Evolutionary conservation across 768 basidiomycete species (phyloP), one percentile per base, ranked within the genome.

Genomic region (Chalciporus sphaerocephalus): DNA sequence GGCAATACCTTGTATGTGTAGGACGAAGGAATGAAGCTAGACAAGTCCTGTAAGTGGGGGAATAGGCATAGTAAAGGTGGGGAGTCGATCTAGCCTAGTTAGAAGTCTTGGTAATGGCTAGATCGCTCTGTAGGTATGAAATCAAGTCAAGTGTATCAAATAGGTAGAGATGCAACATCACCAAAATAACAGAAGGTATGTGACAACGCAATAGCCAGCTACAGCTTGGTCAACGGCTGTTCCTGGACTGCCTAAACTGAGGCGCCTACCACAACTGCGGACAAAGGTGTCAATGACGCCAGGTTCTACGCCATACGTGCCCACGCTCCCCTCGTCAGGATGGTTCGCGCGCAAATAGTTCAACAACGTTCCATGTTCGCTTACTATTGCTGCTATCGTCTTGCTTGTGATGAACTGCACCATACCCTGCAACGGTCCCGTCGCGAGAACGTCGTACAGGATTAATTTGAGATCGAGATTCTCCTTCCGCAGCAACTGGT

Each of bases 121-220:
- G n/a, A n/a, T n/a, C n/a, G n/a, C n/a, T n/a, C n/a, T n/a, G n/a
- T n/a, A n/a, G n/a, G n/a, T n/a, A n/a, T n/a, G n/a, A n/a, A n/a
- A n/a, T n/a, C n/a, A n/a, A n/a, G n/a, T n/a, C n/a, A n/a, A n/a
- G n/a, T n/a, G n/a, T n/a, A n/a, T n/a, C n/a, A n/a, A n/a, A n/a
- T n/a, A n/a, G n/a, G n/a, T n/a, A n/a, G n/a, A n/a, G n/a, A n/a
- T n/a, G n/a, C n/a, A n/a, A n/a, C n/a, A n/a, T n/a, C n/a, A n/a
- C n/a, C n/a, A n/a, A n/a, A n/a, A n/a, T n/a, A n/a, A n/a, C n/a
- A n/a, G n/a, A n/a, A n/a, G 65, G 59, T 97, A 99, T 0, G 96
- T 98, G 30, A 98, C 84, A 22, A 98, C 95, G 56, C 93, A 98
- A 66, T 98, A 99, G n/a, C 96, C 96, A 46, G 96, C 95, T 97